These are phyloP conservation scores for Capillidium rhysosporum DNA, from an alignment of 371 early-diverging fungal species.

Conservation along the genomic window DNA sequence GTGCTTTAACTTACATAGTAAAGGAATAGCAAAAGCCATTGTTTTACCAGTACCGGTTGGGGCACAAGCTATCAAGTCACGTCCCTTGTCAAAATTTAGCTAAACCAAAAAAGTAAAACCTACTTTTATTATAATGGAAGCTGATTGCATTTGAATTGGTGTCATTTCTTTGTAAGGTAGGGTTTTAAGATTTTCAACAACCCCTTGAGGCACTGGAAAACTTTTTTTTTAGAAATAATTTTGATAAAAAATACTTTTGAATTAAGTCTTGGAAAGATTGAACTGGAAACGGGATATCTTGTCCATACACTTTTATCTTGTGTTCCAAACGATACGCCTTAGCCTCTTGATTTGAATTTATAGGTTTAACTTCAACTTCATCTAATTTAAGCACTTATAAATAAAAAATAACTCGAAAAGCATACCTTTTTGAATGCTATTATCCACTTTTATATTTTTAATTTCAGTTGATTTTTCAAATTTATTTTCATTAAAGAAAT, in stretches of 20 bases:
- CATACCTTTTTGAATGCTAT: slow-evolving; percentile 3
- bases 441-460: not conserved
- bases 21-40: slow-evolving; percentile 83
- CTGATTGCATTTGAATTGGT: slow-evolving; percentile 88
- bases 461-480: slow-evolving; percentile 7
- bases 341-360: slow-evolving; percentile 10
- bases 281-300: slow-evolving; percentile 72
- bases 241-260: slow-evolving; percentile 16
- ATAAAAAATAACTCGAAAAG: not conserved
- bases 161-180: slow-evolving; percentile 72
- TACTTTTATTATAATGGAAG: slow-evolving; percentile 60
- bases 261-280: slow-evolving; percentile 53
- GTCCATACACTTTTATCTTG: slow-evolving; percentile 64
- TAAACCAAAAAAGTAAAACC: not conserved
- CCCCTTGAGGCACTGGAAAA: slow-evolving; percentile 40
- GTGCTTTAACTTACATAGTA: slow-evolving; percentile 56
- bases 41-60: slow-evolving; percentile 99
- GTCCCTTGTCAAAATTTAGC: slow-evolving; percentile 17
- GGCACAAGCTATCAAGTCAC: slow-evolving; percentile 86
- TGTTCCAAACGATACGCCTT: slow-evolving; percentile 38
- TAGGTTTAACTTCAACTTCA: slow-evolving; percentile 8
- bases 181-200: slow-evolving; percentile 38
- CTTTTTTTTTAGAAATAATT: slow-evolving; percentile 1
- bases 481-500: slow-evolving; percentile 7
- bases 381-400: slow-evolving; percentile 11